phyloP scores from a whole-genome alignment of 73 alveolate species.

The Paramecium sonneborni region DNA sequence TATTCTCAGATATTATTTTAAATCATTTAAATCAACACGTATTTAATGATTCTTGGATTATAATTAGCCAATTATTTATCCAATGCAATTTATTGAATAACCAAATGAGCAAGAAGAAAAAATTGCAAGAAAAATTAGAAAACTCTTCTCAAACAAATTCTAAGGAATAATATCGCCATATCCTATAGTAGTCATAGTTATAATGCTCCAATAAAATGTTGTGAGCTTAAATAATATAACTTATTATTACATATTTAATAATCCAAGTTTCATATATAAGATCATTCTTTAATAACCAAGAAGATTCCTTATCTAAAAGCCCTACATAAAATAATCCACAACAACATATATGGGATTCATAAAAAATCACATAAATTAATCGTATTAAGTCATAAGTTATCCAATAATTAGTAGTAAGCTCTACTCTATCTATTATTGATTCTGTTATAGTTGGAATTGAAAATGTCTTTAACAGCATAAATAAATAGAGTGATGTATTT shows the following conservation, averaged over 20 bases:
- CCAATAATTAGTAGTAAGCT: neutral
- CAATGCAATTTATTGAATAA: slow-evolving; percentile 44
- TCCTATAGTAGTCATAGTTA: slow-evolving; percentile 66
- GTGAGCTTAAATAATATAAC: neutral
- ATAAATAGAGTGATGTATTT: neutral
- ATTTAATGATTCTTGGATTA: neutral
- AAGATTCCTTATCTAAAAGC: neutral
- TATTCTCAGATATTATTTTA: slow-evolving; percentile 23
- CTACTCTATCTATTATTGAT: slow-evolving; percentile 11
- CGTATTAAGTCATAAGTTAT: neutral
- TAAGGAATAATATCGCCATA: slow-evolving; percentile 62
- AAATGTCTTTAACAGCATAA: neutral
- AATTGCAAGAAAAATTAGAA: slow-evolving; percentile 50
- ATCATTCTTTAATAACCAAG: neutral
- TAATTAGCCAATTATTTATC: neutral
- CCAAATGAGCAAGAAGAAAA: slow-evolving; percentile 64
- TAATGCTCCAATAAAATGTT: slow-evolving; percentile 58
- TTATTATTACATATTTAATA: neutral
- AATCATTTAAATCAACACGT: slow-evolving; percentile 5
- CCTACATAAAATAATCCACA: slow-evolving; percentile 44
- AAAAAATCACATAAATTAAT: neutral
- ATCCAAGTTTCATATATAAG: slow-evolving; percentile 6
- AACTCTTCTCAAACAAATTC: neutral
- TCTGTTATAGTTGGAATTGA: neutral
- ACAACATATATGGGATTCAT: slow-evolving; percentile 15